A percentile compares a stretch with the other conserved stretches of the same genome.
These are phyloP conservation scores for Zoysia japonica DNA, from an alignment of 176 grass and related monocot genomes.

Conservation along the genomic window DNA sequence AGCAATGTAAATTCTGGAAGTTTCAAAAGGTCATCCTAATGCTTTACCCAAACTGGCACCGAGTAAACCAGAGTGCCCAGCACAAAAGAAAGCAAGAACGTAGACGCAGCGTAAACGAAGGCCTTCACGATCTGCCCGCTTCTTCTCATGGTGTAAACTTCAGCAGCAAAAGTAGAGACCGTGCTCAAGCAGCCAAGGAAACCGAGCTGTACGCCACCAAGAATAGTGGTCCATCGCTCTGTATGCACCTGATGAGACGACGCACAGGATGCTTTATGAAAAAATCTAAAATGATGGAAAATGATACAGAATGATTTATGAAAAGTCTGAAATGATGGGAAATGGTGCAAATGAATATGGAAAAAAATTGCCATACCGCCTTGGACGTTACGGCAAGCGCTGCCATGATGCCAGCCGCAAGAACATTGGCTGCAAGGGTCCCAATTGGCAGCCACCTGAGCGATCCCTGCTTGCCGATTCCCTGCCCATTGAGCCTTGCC, in stretches of 20 bases:
- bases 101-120: conserved; percentile 61
- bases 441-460: conserved; percentile 91
- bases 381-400: conserved; percentile 60
- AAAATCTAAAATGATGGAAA: neutral
- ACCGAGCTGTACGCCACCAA: conserved; percentile 75
- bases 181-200: conserved; percentile 93
- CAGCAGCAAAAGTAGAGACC: conserved; percentile 91
- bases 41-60: conserved; percentile 70
- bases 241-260: conserved; percentile 63
- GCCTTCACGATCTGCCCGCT: conserved; percentile 68
- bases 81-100: conserved; percentile 68
- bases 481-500: conserved; percentile 79
- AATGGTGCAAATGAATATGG: conserved; percentile 3
- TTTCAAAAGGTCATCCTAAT: conserved; percentile 28
- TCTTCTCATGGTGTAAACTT: conserved; percentile 86
- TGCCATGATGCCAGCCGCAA: conserved; percentile 81
- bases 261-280: too few species aligned
- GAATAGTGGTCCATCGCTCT: conserved; percentile 39
- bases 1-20: neutral
- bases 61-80: conserved; percentile 83
- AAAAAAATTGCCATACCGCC: conserved; percentile 46
- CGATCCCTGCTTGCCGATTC: conserved; percentile 54
- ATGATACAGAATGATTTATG: neutral
- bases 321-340: neutral
- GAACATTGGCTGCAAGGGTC: conserved; percentile 85